Base-by-base conservation (phyloP, 805 yeast genomes). In the Lachancea fermentati region DNA sequence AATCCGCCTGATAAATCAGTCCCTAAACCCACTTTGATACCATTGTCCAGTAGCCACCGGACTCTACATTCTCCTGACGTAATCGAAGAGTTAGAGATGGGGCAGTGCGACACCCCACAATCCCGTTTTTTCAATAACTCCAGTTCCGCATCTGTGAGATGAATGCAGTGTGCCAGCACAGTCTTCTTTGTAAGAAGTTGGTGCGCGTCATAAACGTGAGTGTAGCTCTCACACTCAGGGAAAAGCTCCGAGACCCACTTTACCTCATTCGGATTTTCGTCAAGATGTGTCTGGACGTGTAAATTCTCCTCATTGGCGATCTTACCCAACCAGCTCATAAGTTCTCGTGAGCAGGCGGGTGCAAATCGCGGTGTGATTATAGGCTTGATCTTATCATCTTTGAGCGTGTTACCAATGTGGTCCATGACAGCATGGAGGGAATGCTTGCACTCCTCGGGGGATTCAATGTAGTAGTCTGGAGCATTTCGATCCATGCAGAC, bases 291-390 rank as follows among this genome's bases (percentile, higher is more conserved):
- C 64, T 91, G 98, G 30, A 85, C 75, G 17, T 85, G 91, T 26
- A 84, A 65, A 26, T 73, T 57, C 24, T 69, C 54, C 5, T 67
- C 50, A 17, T 61, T 51, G n/a, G 79, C 69, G 18, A 83, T 57
- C 4, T 71, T 60, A 2, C 94, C 94, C 40, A 89, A 67, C 69
- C 76, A 71, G 5, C 55, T 54, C 66, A 91, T 64, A 29, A 86
- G 66, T 36, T 76, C 73, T 17, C 75, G 65, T 3, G 86, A 70
- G 56, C 97, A 91, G 14, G 85, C 76, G 2, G 95, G 95, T 0
- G 97, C 97, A 67, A 91, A 91, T 43, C 98, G 67, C 6, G 98
- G 97, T 2, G 97, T 91, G 8, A 91, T 50, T 11, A 89, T 79
- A 0, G 97, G 95, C 37, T 72, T 66, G 12, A 91, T 72, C 3